Evolutionary conservation across 192 early-diverging fungal genomes (phyloP), one percentile per base, ranked within the genome.

Genomic region (Gonapodya sp.): DNA sequence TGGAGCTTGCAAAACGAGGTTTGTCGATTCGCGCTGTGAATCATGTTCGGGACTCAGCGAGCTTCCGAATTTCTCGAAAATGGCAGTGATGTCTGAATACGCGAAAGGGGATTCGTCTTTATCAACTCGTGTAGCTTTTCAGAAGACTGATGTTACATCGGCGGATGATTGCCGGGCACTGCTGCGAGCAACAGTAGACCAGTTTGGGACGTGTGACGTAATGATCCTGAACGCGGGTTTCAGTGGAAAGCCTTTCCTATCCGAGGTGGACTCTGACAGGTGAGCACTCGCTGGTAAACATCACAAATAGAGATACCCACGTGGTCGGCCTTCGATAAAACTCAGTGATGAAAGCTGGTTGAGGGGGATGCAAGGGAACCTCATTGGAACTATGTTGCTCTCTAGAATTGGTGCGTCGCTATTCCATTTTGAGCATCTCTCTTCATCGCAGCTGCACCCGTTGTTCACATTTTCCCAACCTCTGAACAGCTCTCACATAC

Each of bases 381-480:
- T 77, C 14, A 77, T 77, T 34, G 75, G 75, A 8, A 77, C 75
- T 2, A 77, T 77, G 75, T 8, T 77, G 8, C 75, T 77, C 34
- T 18, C 75, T 16, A 18, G 46, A 64, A 16, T 64, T 16, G 46
- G 46, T 64, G 8, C 24, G 46, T 64, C 8, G 24, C 24, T 24
- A 16, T 64, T 24, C 8, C 8, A 16, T 8, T 64, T 64, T 64
- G 8, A 24, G 8, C 24, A 8, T 64, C 8, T 16, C 46, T 24
- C 24, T 24, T 64, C 8, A 64, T 64, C 46, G 46, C 8, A 16
- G 24, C 8, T 24, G 8, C 24, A 16, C 8, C 24, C 24, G 8
- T 64, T 24, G 8, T 16, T 16, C 24, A 64, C 24, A 24, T 24
- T 24, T 8, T 16, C 46, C 24, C 8, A 64, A 64, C 46, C 24